Evolutionary conservation across 1,284 basidiomycete genomes (phyloP), one percentile per base, ranked within the genome.

Genomic region (Cryptococcus sp.): DNA sequence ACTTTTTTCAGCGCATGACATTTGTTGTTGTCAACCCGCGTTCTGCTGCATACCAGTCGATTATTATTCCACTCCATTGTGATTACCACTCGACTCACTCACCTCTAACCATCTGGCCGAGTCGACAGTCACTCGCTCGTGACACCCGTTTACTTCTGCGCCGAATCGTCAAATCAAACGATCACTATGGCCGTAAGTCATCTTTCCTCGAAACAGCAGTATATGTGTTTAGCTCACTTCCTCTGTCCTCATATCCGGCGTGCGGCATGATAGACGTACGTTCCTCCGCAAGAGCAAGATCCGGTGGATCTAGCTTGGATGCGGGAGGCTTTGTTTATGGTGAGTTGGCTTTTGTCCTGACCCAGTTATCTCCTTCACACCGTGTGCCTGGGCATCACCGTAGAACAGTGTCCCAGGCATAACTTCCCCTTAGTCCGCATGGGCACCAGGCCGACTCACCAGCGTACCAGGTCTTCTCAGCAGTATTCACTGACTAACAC

Each of bases 251-350:
- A 8, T 10, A 5, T 35, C 2, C 31, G 31, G 31, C 31, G 7
- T 2, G 31, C 31, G 4, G 27, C 27, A 31, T 31, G 27, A 10
- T 54, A 76, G 70, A 64, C 62, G 1, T 80, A 79, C 63, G 68
- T 80, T 16, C 70, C 77, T 0, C 68, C 68, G 3, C 67, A 71
- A 27, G 73, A 79, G 45, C 78, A 80, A 61, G 56, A 66, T 23
- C 66, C 67, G 19, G 57, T 61, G 3, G 76, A 80, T 62, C 62
- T 71, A 17, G 69, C 67, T 11, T 80, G 78, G 78, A 80, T 80
- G 78, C 59, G 71, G 40, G 76, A 77, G 63, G 78, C 78, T 7
- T 59, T 80, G 15, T 65, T 69, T 40, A 78, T 78, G 77, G 78
- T 77, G 49, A 45, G 75, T 60, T 20, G 19, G 31, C 31, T 35